phyloP scores from a whole-genome alignment of 768 basidiomycete genomes.

The Naematelia encephala region DNA sequence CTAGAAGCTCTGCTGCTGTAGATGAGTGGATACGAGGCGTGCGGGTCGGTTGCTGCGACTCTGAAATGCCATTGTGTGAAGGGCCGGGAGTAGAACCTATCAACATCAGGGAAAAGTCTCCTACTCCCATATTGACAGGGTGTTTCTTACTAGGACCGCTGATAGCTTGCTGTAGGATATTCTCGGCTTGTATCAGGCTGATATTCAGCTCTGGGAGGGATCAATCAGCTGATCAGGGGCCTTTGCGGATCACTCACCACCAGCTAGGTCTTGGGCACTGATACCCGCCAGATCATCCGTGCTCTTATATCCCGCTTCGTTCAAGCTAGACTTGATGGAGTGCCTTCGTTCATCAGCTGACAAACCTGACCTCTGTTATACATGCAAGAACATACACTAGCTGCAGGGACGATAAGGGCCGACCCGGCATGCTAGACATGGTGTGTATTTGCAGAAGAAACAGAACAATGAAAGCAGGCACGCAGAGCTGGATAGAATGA shows the following conservation, averaged over 20 bases:
- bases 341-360: conserved; percentile 11
- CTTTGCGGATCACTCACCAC: conserved; percentile 22
- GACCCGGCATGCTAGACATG: background rate
- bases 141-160: no score
- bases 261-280: conserved; percentile 25
- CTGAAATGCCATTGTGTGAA: background rate
- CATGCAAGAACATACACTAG: background rate
- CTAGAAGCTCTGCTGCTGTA: conserved; percentile 25
- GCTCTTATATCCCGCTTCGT: conserved; percentile 36
- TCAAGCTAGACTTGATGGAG: conserved; percentile 27
- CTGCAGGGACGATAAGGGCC: background rate
- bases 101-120: background rate
- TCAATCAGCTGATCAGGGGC: background rate
- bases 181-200: conserved; percentile 24
- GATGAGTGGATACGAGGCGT: conserved; percentile 8
- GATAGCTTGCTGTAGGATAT: conserved; percentile 36
- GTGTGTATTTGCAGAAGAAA: no score
- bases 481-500: background rate
- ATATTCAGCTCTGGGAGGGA: conserved; percentile 33
- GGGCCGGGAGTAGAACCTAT: background rate
- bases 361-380: background rate
- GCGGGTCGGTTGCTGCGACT: conserved; percentile 7
- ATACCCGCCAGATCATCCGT: conserved; percentile 22
- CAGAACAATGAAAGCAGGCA: background rate
- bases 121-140: no score